Base-by-base conservation (phyloP, 1,284 basidiomycete genomes). In the Xanthoconium separans region DNA sequence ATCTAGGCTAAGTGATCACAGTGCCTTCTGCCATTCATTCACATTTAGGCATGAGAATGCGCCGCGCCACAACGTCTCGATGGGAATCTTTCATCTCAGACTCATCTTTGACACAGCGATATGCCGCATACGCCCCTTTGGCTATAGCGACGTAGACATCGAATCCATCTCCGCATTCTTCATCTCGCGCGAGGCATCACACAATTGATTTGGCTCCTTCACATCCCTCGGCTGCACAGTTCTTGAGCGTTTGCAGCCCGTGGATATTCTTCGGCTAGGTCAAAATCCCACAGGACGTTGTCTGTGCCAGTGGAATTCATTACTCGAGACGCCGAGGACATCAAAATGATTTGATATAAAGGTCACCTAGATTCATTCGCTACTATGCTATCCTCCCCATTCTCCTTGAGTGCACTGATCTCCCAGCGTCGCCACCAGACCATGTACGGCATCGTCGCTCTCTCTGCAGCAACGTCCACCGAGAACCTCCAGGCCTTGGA, bases 401-500 rank as follows among this genome's bases (percentile, higher is more conserved):
- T 47, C 10, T 22, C 39, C n/a, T 54, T 43, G 51, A 54, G 51
- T 42, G 20, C 34, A 44, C 53, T 53, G 12, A 52, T 53, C 43
- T 12, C 11, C 40, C 37, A 61, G 39, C 47, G n/a, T 45, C 37
- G n/a, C 54, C 37, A 49, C 24, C 53, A 60, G 47, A 71, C 72
- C 67, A 63, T 70, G 61, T 69, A 74, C 55, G 68, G 61, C 55
- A 65, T 75, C 52, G 69, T 80, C 51, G 62, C 69, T 36, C 75
- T 78, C 51, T 58, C 70, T 40, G 70, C 75, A 13, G 80, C 81
- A 11, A 77, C 72, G 16, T 74, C 75, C 48, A 68, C 73, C 6
- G 81, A 83, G 51, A 73, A 78, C 58, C 70, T 76, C 43, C 75
- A 74, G 45, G 80, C 80, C 8, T 65, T 82, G 53, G 72, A 76